Conservation (phyloP, 805 yeast species). For the Candida andamanensis region DNA sequence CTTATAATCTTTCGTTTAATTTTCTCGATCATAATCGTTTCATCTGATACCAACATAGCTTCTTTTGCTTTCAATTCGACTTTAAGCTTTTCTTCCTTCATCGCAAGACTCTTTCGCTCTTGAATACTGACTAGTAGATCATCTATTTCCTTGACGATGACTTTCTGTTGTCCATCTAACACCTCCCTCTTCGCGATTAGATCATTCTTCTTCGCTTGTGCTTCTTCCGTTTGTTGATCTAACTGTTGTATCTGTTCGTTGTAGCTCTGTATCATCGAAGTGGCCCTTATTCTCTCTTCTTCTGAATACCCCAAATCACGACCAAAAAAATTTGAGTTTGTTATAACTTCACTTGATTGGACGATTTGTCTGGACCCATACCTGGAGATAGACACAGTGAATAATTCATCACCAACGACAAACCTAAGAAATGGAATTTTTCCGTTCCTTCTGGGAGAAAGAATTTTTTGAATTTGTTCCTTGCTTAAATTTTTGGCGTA, state of each 20-base stretch:
- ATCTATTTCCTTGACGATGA: no score
- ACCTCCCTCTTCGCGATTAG: background rate
- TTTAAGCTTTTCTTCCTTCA: background rate
- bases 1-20: slow-evolving; percentile 21
- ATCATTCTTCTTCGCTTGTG: no score
- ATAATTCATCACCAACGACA: slow-evolving; percentile 53
- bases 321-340: slow-evolving; percentile 26
- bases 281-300: slow-evolving; percentile 13
- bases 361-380: slow-evolving; percentile 60
- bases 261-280: background rate
- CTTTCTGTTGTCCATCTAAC: background rate
- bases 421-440: slow-evolving; percentile 48
- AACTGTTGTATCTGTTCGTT: background rate
- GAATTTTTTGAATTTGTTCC: slow-evolving; percentile 33
- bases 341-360: slow-evolving; percentile 33
- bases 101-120: slow-evolving; percentile 1
- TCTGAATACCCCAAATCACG: slow-evolving; percentile 10
- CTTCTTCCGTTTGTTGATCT: background rate
- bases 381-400: slow-evolving; percentile 48
- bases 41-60: slow-evolving; percentile 37
- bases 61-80: slow-evolving; percentile 18
- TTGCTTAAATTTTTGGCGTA: slow-evolving; percentile 42
- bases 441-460: slow-evolving; percentile 32
- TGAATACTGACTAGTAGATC: background rate
- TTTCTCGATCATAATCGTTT: slow-evolving; percentile 32